Evolutionary conservation across 305 asterid genomes (phyloP), one percentile per base, ranked within the genome.

Genomic region (Fraxinus sp.): DNA sequence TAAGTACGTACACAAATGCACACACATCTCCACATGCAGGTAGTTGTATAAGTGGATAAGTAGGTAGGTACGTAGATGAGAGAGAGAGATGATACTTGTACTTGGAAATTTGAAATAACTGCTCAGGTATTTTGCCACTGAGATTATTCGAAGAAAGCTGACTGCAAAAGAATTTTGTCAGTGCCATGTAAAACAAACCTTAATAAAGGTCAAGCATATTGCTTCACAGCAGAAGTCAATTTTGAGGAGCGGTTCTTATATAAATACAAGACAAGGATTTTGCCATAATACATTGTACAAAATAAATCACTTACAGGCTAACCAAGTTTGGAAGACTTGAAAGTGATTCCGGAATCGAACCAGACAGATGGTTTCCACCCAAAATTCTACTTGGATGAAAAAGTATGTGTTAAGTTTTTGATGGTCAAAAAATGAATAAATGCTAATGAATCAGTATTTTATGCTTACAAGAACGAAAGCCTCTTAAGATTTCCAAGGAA

Each of bases 71-170:
- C 9, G 26, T 0, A 36, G 78, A 46, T 35, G 37, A 35, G n/a
- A 7, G 57, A 30, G 72, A 10, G 36, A 22, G 74, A 78, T 28
- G 92, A 22, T 92, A 95, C 99, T 95, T 94, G 81, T 94, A 91
- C 79, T 90, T 91, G 83, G 97, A 89, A 79, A 93, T 88, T 84
- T 85, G 86, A 86, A 95, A 94, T 35, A 94, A 86, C 73, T 82
- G 89, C 77, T 89, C 92, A 4, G 99, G 98, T 84, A 94, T 85
- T 76, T 81, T 83, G 52, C 98, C 98, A 82, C 83, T 90, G 44
- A 95, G 92, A 75, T 79, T 86, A 88, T 95, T 95, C 6, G 92
- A 94, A 83, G 90, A 93, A 76, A 95, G 96, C 89, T 94, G 94
- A 39, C 99, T 95, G 94, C 91, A 89, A 39, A 87, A 13, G 18